Base-by-base conservation (phyloP, 495 filamentous ascomycete genomes). In the Aspergillus carlsbadensis region DNA sequence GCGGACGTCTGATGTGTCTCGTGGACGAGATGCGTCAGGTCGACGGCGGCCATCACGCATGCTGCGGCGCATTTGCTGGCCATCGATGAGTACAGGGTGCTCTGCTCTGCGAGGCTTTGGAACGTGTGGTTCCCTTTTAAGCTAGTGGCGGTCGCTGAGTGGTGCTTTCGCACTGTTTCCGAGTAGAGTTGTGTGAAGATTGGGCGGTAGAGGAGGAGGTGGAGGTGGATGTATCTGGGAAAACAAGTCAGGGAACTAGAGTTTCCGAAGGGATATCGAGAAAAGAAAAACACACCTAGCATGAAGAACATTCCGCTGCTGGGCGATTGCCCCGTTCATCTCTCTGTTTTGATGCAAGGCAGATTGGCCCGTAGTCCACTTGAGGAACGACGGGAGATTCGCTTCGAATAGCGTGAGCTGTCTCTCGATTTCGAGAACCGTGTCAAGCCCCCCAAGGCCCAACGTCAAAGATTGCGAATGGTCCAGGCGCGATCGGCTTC, bases 101-200 rank as follows among this genome's bases (percentile, higher is more conserved):
- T 29, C n/a, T n/a, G n/a, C n/a, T n/a, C n/a, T n/a, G n/a, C n/a
- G n/a, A n/a, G n/a, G n/a, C n/a, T n/a, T n/a, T n/a, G n/a, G n/a
- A n/a, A n/a, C n/a, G n/a, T n/a, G n/a, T n/a, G n/a, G n/a, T n/a
- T n/a, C n/a, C n/a, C n/a, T n/a, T n/a, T n/a, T n/a, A n/a, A n/a
- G n/a, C n/a, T n/a, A n/a, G n/a, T n/a, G n/a, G n/a, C n/a, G n/a
- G n/a, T n/a, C n/a, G n/a, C n/a, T 18, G 4, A 43, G 21, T 10
- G 41, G 15, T 10, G 4, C 44, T 36, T 10, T 56, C 44, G 17
- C 41, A 42, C 15, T 21, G 4, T 10, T 14, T 72, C 70, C 1
- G 69, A 71, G 54, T 70, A 79, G 3, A 78, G 58, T 31, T 74
- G 73, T 4, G 72, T 73, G 29, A 80, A 74, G 44, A 76, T 77